Percentiles rank a stretch among this genome's conserved stretches.
Evolutionary conservation across 2,329 filamentous ascomycete genomes (phyloP).

Genomic region (Clarireedia homoeocarpa): DNA sequence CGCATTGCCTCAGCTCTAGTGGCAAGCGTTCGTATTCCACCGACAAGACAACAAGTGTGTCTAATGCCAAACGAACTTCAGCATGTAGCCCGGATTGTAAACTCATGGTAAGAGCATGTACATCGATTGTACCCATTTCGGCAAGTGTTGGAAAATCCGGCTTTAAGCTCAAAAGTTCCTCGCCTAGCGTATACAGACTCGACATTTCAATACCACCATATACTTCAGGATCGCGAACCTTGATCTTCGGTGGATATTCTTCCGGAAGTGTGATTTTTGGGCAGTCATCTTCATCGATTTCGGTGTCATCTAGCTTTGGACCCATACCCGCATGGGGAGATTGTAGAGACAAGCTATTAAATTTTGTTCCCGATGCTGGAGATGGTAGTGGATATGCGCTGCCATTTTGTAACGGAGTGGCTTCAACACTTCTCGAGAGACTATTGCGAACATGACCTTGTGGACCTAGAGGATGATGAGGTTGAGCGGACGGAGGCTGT

Average conservation of each 20-base stretch:
- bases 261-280: conserved; percentile 11
- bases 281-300: background rate
- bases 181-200: conserved; percentile 48
- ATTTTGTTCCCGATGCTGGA: conserved; percentile 32
- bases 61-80: conserved; percentile 84
- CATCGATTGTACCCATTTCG: conserved; percentile 83
- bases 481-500: conserved; percentile 36
- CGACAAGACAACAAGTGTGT: conserved; percentile 64
- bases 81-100: conserved; percentile 83
- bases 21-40: conserved; percentile 52
- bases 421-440: conserved; percentile 44
- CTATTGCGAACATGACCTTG: conserved; percentile 42
- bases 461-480: conserved; percentile 30
- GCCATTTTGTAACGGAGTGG: conserved; percentile 27
- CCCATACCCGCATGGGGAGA: conserved; percentile 21
- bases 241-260: conserved; percentile 47
- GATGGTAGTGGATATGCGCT: conserved; percentile 40
- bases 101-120: conserved; percentile 81
- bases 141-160: conserved; percentile 67
- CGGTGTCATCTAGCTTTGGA: conserved; percentile 15
- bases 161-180: conserved; percentile 57
- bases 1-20: conserved; percentile 65
- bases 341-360: conserved; percentile 19
- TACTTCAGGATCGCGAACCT: conserved; percentile 45
- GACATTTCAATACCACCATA: conserved; percentile 68